Conservation (phyloP, 208 protist genomes). For the Crithidia mellificae region DNA sequence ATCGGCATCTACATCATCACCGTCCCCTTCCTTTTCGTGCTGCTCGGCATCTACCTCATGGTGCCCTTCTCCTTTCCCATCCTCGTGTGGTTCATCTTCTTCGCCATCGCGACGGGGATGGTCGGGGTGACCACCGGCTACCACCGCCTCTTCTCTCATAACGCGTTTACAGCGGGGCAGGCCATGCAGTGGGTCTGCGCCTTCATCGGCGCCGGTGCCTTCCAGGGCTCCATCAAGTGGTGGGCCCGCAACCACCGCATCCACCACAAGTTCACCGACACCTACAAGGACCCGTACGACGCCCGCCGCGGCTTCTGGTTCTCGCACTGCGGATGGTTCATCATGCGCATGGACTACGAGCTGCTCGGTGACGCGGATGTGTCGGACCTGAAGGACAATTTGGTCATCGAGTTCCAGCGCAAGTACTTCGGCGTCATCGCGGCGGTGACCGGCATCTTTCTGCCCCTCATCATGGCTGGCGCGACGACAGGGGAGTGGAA, state of each 20-base stretch:
- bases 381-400: conserved; percentile 70
- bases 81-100: conserved; percentile 34
- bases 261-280: conserved; percentile 89
- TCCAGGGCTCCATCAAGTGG: conserved; percentile 88
- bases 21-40: conserved; percentile 27
- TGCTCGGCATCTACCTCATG: conserved; percentile 30
- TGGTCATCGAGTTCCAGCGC: conserved; percentile 83
- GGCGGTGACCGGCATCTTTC: conserved; percentile 73
- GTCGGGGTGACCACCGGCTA: conserved; percentile 86
- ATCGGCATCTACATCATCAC: conserved; percentile 42
- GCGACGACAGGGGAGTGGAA: conserved; percentile 75
- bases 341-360: conserved; percentile 87
- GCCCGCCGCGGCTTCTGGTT: conserved; percentile 85
- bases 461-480: conserved; percentile 75
- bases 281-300: conserved; percentile 87
- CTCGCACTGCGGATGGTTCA: conserved; percentile 89
- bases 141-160: conserved; percentile 88
- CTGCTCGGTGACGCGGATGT: conserved; percentile 80
- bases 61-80: conserved; percentile 28
- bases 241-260: conserved; percentile 91
- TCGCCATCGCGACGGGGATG: conserved; percentile 69
- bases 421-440: conserved; percentile 74
- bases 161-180: conserved; percentile 56
- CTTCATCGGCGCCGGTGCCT: conserved; percentile 71
- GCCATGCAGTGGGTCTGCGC: conserved; percentile 67